Percentiles rank a stretch among this genome's conserved stretches.
Evolutionary conservation across 2,329 filamentous ascomycete species (phyloP).

Genomic region (Botrytis hyacinthi): DNA sequence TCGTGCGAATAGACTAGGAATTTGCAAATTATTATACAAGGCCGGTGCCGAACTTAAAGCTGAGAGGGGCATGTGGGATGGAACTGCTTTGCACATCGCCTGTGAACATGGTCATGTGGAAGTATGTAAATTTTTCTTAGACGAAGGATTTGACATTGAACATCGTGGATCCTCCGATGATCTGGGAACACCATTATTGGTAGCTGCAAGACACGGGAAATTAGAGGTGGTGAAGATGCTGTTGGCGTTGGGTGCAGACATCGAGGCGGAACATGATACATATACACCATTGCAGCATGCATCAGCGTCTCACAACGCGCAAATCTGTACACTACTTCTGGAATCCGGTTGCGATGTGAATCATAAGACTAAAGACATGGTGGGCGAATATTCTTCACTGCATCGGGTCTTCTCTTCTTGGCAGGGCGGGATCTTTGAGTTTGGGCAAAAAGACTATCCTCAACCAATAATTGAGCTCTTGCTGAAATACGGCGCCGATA

Average conservation of each 20-base stretch:
- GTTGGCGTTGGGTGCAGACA: background rate
- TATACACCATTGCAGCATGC: background rate
- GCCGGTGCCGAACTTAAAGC: too few relatives aligned
- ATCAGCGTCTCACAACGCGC: background rate
- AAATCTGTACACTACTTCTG: background rate
- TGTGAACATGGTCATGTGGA: background rate
- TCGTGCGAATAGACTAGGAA: rapidly evolving
- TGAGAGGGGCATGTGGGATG: too few relatives aligned
- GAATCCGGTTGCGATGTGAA: background rate
- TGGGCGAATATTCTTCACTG: too few relatives aligned
- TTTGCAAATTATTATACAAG: background rate
- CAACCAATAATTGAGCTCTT: too few relatives aligned
- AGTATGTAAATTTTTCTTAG: background rate
- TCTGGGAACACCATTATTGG: background rate
- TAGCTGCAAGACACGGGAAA: background rate
- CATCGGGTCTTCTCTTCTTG: too few relatives aligned
- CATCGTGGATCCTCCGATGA: too few relatives aligned
- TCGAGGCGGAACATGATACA: background rate
- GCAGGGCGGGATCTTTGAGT: too few relatives aligned
- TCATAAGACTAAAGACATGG: background rate
- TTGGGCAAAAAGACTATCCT: too few relatives aligned
- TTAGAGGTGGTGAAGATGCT: background rate
- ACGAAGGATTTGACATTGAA: background rate
- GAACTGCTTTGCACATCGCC: background rate
- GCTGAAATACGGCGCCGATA: too few relatives aligned